These are phyloP conservation scores for Solanum verrucosum DNA, from an alignment of 257 asterid genomes.

Conservation along the genomic window DNA sequence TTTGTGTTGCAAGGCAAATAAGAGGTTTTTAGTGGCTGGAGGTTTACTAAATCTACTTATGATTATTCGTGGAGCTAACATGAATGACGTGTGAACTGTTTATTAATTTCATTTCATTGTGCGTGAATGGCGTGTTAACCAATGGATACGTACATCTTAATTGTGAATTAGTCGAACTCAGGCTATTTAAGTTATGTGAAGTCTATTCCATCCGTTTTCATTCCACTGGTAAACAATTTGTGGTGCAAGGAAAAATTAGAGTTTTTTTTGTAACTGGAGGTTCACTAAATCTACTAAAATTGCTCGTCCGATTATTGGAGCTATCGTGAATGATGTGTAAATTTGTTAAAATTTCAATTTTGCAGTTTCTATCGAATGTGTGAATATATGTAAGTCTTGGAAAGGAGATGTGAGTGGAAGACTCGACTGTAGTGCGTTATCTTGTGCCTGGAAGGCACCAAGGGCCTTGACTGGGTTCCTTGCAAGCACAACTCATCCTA, in stretches of 20 bases:
- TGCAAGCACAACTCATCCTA: conserved; percentile 71
- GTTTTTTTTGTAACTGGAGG: not conserved
- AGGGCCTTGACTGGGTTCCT: conserved; percentile 73
- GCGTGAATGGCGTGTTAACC: conserved; percentile 1
- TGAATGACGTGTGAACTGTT: not conserved
- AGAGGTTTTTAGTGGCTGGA: not conserved
- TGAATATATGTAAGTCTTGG: conserved; percentile 64
- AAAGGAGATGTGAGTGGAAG: conserved; percentile 65
- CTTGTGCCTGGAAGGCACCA: conserved; percentile 82
- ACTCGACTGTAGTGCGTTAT: conserved; percentile 52
- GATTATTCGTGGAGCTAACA: not conserved
- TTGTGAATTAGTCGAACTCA: not conserved
- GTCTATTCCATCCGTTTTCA: not conserved
- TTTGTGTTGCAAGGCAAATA: not conserved
- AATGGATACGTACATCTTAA: not conserved
- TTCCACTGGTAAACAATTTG: not conserved
- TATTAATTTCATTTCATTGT: not conserved
- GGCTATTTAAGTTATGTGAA: not conserved
- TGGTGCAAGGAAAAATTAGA: not conserved
- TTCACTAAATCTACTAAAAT: not conserved
- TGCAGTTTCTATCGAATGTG: conserved; percentile 78
- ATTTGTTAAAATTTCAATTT: not conserved
- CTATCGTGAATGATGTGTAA: not conserved
- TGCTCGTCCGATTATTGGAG: not conserved
- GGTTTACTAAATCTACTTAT: not conserved